Evolutionary conservation across 306 rosid species (phyloP), one percentile per base, ranked within the genome.

Genomic region (Carpinus fangiana): DNA sequence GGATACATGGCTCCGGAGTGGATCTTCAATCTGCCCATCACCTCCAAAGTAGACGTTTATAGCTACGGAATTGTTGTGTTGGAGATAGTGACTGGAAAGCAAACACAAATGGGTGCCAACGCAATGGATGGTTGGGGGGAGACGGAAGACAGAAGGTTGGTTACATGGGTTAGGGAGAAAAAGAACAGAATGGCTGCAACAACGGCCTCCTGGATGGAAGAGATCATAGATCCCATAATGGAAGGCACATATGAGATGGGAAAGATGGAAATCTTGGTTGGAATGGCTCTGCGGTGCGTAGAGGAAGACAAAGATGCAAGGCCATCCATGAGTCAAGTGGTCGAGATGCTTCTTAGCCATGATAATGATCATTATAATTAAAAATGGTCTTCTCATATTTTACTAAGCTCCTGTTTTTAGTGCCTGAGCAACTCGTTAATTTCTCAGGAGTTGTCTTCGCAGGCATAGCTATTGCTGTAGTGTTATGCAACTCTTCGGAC

Each of bases 1-100:
- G 93, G 96, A 0, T 89, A 89, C 56, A 89, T 91, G 84, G 93
- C 96, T 12, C 92, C 92, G 0, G 96, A 91, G 77, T 89, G 92
- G 97, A 67, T 91, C 20, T 83, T 73, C 3, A 89, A 88, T 46
- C 76, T 64, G 26, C 86, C 89, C 12, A 86, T 91, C 4, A 89
- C 93, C 11, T 78, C 97, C 41, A 91, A 89, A 79, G 91, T 88
- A 12, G 97, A 91, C 43, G 97, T 91, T 0, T 91, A 86, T 62
- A 89, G 92, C 68, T 89, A 83, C 26, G 92, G 92, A 34, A 75
- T 91, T 61, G 92, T 91, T 21, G 76, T 88, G 21, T 71, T 91
- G 87, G 97, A 91, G 76, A 84, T 89, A 76, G 34, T 89, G 59
- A 91, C 90, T 0, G 90, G 93, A 73, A 91, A 28, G 61, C 84